A percentile compares a stretch with the other conserved stretches of the same genome.
Evolutionary conservation across 2,329 filamentous ascomycete genomes (phyloP).

Genomic region (Diaporthe australafricana): DNA sequence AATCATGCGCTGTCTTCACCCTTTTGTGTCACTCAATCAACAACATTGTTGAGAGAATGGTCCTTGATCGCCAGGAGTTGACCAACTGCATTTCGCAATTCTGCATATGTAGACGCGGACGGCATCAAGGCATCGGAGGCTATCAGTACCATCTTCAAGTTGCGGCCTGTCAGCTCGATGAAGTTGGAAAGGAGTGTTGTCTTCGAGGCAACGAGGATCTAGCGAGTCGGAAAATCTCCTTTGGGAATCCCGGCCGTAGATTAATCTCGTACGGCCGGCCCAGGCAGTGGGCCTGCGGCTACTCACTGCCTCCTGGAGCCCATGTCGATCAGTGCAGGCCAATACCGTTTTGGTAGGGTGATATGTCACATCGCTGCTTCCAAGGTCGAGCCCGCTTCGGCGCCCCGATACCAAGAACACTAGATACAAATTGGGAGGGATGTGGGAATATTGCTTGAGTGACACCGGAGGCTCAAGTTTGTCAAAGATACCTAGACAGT

Average conservation of each 20-base stretch:
- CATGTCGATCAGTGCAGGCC: conserved; percentile 9
- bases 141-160: no score
- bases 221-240: conserved; percentile 2
- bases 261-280: conserved; percentile 6
- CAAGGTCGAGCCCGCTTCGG: conserved; percentile 11
- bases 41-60: not conserved
- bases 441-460: not conserved
- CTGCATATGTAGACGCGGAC: no score
- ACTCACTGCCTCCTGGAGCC: conserved; percentile 18
- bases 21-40: not conserved
- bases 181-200: not conserved
- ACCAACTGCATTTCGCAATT: not conserved
- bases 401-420: not conserved
- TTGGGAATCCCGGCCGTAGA: not conserved
- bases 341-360: conserved; percentile 3
- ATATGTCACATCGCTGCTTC: not conserved
- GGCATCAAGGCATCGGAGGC: no score
- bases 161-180: not conserved
- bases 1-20: no score
- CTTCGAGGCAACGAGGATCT: not conserved
- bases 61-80: not conserved
- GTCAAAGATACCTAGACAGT: not conserved
- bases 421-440: not conserved
- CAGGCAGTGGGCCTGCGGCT: not conserved
- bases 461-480: not conserved